Conservation (phyloP, 2,329 filamentous ascomycete species). For the Pseudofabraea citricarpa region DNA sequence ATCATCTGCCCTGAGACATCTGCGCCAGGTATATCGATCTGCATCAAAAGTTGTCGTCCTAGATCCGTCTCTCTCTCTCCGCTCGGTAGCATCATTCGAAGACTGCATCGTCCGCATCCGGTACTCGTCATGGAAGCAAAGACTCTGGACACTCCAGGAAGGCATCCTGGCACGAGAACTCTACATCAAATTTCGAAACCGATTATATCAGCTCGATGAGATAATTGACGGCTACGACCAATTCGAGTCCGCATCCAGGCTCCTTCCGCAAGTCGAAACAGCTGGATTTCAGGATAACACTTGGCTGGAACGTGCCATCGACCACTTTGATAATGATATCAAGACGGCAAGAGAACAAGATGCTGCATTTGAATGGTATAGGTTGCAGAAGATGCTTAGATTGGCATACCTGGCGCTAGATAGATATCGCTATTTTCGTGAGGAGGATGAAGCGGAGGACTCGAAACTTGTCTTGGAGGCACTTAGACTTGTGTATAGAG, state of each 20-base stretch:
- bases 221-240: neutral
- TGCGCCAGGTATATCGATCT: neutral
- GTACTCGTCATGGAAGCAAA: neutral
- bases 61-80: neutral
- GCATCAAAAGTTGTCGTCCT: neutral
- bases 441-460: neutral
- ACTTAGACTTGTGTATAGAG: neutral
- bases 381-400: neutral
- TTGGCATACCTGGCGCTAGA: neutral
- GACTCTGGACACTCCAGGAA: conserved; percentile 10
- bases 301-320: neutral
- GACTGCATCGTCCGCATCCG: neutral
- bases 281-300: neutral
- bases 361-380: neutral
- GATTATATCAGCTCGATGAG: neutral
- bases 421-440: neutral
- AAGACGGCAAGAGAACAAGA: neutral
- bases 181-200: neutral
- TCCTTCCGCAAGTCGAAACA: neutral
- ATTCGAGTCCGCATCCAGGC: neutral
- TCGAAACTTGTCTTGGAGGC: neutral
- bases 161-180: conserved; percentile 4
- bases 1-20: neutral
- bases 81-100: neutral
- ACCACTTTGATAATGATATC: neutral